Evolutionary conservation across 1,139 yeast species (phyloP), one percentile per base, ranked within the genome.

Genomic region (Magnusiomyces magnusii): DNA sequence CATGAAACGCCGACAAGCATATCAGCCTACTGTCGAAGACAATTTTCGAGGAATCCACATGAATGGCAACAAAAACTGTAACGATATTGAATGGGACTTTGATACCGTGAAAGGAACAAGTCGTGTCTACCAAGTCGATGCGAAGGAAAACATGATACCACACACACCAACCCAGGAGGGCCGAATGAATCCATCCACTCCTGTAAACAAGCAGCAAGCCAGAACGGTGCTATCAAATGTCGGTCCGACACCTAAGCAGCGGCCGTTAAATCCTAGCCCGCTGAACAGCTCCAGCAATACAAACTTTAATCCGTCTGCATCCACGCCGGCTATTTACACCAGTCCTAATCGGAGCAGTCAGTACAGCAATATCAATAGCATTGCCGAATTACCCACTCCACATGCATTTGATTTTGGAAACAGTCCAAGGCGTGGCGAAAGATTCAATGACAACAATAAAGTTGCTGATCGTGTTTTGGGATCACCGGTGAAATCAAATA

Each of bases 1-100:
- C 47, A 55, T 34, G 53, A 61, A 21, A 60, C 56, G 47, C 62
- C 61, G 21, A 60, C 61, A 44, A 52, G 41, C 21, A 3, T 62
- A 62, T 55, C 67, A 55, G 42, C 66, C 66, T 27, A 64, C 69
- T 5, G 47, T 59, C 60, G 63, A 49, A n/a, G n/a, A n/a, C 19
- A 63, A 41, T 50, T 5, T 25, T 10, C 23, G 41, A n/a, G 24
- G 36, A 15, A 51, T 34, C 25, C 27, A 50, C 36, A 21, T 28
- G 2, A 10, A 58, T 52, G 51, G 57, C 53, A 17, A 28, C 51
- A 61, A 57, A 23, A 67, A 63, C 24, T 70, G 7, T 7, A 31
- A 31, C 7, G 73, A 70, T 36, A 74, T 68, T 19, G 73, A 67
- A 31, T 74, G 77, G 77, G 76, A 74, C 57, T 74, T 74, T 63